Conservation (phyloP, 192 early-diverging fungal species). For the Backusella circina region DNA sequence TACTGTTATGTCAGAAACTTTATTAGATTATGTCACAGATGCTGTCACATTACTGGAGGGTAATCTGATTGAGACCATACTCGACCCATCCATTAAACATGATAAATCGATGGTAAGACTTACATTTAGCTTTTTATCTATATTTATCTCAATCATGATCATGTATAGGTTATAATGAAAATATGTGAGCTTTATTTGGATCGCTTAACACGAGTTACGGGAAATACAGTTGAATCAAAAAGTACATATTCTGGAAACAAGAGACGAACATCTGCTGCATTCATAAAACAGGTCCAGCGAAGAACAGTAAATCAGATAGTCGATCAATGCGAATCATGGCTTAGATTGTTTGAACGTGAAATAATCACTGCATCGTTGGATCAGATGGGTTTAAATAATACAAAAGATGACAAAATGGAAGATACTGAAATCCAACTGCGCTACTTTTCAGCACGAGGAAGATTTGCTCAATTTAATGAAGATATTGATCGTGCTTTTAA, state of each 20-base stretch:
- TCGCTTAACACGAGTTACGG: neutral
- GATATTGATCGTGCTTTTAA: neutral
- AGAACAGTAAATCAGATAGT: neutral
- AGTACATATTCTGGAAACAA: neutral
- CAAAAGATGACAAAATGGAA: neutral
- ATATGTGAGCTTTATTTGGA: constrained; percentile 11
- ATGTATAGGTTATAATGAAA: constrained; percentile 4
- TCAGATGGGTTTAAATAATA: neutral
- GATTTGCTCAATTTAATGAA: neutral
- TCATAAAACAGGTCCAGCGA: neutral
- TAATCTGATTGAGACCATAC: neutral
- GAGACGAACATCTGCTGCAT: neutral
- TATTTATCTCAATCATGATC: neutral
- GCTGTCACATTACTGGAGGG: neutral
- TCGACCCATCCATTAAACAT: neutral
- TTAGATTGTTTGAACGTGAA: neutral
- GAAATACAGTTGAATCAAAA: neutral
- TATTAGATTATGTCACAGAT: neutral
- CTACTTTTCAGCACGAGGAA: neutral
- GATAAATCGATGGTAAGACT: neutral
- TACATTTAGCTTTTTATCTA: neutral
- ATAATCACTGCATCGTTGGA: neutral
- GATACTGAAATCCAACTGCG: neutral
- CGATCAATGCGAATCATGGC: neutral
- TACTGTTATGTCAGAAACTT: neutral